Evolutionary conservation across 148 eudicot species (phyloP), one percentile per base, ranked within the genome.

Genomic region (Diospyros lotus): DNA sequence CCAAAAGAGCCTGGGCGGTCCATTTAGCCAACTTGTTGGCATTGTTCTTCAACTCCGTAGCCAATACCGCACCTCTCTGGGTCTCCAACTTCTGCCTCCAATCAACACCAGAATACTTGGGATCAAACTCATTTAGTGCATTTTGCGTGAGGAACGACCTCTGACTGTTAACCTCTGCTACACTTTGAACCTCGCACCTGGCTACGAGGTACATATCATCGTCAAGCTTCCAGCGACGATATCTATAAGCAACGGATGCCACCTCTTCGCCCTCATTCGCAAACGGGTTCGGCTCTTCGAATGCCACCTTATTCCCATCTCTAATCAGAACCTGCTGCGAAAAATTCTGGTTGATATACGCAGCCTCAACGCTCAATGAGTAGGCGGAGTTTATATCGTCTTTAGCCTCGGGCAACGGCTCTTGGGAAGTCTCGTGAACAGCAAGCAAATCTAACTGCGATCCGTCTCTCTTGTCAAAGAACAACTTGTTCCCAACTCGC

Each of bases 71-170:
- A 18, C 98, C 98, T 64, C 97, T 86, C 55, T 95, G 98, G 0
- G 98, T 95, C 80, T 92, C 98, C 80, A 95, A 74, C 85, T 92
- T 95, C 84, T 87, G 92, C 86, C 96, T 92, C 97, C 98, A 95
- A 59, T 95, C 97, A 7, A 94, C 92, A 41, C 98, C 98, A 0
- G 97, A 86, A 64, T 90, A 95, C 85, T 95, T 95, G 0, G 96
- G 77, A 80, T 95, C 98, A 64, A 92, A 95, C 83, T 95, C 98
- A 73, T 95, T 95, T 81, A 95, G 75, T 0, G 98, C 97, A 81
- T 95, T 95, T 4, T 90, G 56, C 1, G 98, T 95, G 58, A 95
- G 67, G 64, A 81, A 95, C 46, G 90, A 91, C 74, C 82, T 86
- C 85, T 90, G 84, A 45, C 85, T 82, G 59, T 89, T 95, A 10